Conservation (phyloP, 2,329 filamentous ascomycete genomes). For the Zarea fungicola region DNA sequence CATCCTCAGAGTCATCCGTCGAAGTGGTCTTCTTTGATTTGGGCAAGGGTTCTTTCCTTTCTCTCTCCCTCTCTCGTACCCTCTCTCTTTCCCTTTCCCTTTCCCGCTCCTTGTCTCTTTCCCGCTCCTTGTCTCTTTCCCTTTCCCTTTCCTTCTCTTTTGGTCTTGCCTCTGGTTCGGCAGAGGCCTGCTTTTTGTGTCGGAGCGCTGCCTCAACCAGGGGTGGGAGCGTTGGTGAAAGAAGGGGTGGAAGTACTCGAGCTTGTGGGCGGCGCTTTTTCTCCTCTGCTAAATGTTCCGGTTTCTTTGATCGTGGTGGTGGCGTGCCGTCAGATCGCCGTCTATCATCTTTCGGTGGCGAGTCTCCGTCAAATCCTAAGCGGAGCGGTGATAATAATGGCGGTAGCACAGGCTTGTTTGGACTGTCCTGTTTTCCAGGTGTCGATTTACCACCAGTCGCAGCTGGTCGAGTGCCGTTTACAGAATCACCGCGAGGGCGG, state of each 20-base stretch:
- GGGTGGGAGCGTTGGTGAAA: constrained; percentile 53
- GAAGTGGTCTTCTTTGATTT: constrained; percentile 22
- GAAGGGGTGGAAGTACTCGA: constrained; percentile 40
- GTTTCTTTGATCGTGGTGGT: constrained; percentile 19
- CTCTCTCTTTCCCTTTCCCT: too few species aligned
- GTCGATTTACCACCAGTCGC: constrained; percentile 28
- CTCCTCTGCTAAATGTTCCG: constrained; percentile 20
- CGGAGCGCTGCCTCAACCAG: constrained; percentile 44
- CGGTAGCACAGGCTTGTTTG: constrained; percentile 39
- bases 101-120: constrained; percentile 16
- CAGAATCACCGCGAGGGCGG: constrained; percentile 34
- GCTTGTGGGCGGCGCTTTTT: constrained; percentile 34
- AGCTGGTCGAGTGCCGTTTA: constrained; percentile 39
- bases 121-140: too few species aligned
- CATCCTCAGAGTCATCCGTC: constrained; percentile 28
- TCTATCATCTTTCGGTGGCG: constrained; percentile 22
- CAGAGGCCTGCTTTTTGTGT: constrained; percentile 17
- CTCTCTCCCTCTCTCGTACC: too few species aligned
- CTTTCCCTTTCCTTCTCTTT: too few species aligned
- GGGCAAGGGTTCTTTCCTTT: constrained; percentile 15
- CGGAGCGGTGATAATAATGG: constrained; percentile 49
- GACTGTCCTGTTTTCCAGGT: constrained; percentile 33
- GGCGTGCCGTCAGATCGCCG: constrained; percentile 19
- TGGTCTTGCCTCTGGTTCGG: constrained; percentile 6
- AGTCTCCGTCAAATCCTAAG: constrained; percentile 35